Conservation (phyloP, 2,329 filamentous ascomycete species). For the Ceratocystis eucalypticola region DNA sequence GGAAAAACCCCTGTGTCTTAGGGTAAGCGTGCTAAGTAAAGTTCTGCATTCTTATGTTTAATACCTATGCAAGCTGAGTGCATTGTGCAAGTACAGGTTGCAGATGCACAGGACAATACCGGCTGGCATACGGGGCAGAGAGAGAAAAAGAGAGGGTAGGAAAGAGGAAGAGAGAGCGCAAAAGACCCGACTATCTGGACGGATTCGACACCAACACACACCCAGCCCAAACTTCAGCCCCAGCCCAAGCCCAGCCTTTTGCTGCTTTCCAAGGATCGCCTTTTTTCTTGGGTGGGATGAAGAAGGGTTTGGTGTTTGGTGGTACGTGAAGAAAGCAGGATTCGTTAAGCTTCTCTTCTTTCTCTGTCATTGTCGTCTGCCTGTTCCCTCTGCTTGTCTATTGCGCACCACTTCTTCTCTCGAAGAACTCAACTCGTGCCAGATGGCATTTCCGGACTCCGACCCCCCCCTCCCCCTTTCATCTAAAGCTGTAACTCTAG, state of each 20-base stretch:
- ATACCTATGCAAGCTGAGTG: too few species aligned
- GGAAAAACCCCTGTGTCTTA: too few species aligned
- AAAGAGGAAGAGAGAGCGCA: too few species aligned
- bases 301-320: neutral
- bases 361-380: neutral
- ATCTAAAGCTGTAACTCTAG: neutral
- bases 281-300: neutral
- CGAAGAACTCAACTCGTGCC: neutral
- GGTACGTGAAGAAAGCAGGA: slow-evolving; percentile 4
- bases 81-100: too few species aligned
- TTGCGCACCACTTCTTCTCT: neutral
- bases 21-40: too few species aligned
- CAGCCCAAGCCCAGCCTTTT: neutral
- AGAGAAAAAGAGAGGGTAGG: too few species aligned
- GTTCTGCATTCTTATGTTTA: too few species aligned
- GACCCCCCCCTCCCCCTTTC: neutral
- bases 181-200: neutral
- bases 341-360: slow-evolving; percentile 2
- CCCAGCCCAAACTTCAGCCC: too few species aligned
- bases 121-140: too few species aligned
- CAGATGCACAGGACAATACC: too few species aligned
- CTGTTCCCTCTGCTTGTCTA: neutral
- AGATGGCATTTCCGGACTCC: slow-evolving; percentile 3
- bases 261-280: neutral
- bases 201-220: neutral